These are phyloP conservation scores for Phallus indusiatus DNA, from an alignment of 768 basidiomycete species.

Conservation along the genomic window DNA sequence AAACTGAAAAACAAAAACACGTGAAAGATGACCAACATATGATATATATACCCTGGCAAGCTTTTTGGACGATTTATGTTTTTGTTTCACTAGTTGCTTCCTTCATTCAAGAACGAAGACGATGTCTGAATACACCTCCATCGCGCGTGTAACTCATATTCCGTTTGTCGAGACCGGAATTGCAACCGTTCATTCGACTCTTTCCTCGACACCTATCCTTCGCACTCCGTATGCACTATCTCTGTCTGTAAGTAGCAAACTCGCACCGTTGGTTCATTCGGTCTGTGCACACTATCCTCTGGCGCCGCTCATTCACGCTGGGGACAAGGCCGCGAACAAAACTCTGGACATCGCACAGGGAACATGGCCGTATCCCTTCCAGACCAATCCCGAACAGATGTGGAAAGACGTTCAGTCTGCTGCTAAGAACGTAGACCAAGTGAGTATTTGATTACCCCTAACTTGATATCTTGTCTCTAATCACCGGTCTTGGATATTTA, in stretches of 20 bases:
- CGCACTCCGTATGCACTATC: conserved; percentile 6
- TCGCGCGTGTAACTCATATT: conserved; percentile 5
- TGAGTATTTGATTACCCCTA: not conserved
- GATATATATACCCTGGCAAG: not conserved
- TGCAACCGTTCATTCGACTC: conserved; percentile 2
- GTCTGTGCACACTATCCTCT: conserved; percentile 4
- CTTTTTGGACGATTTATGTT: not conserved
- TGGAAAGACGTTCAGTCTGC: conserved; percentile 8
- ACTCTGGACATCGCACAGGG: conserved; percentile 5
- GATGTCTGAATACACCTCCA: not conserved
- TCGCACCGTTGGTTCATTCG: conserved; percentile 2
- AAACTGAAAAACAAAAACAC: not conserved
- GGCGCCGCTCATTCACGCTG: not conserved
- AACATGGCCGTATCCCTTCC: conserved; percentile 7
- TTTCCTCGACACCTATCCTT: conserved; percentile 3
- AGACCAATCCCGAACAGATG: conserved; percentile 7
- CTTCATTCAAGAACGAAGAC: not conserved
- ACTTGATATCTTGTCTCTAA: not conserved
- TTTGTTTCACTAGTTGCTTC: not conserved
- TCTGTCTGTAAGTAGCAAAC: not conserved
- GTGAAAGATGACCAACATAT: not conserved
- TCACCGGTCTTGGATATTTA: not conserved
- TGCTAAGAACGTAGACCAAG: conserved; percentile 6
- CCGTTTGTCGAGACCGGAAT: conserved; percentile 6
- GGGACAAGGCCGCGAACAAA: conserved; percentile 4